These are phyloP conservation scores for Dorcoceras hygrometricum DNA, from an alignment of 257 asterid species.

Conservation along the genomic window DNA sequence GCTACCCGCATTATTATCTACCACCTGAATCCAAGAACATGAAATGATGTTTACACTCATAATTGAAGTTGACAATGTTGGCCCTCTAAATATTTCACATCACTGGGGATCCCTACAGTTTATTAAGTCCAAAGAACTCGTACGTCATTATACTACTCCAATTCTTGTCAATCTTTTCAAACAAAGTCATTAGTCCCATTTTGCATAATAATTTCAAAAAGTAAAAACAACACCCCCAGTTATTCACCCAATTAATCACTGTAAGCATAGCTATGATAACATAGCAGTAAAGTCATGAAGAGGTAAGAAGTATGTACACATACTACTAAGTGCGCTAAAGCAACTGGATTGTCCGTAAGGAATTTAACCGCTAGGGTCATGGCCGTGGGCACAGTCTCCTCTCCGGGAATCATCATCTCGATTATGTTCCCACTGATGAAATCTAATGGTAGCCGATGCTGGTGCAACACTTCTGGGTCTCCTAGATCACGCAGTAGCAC, in stretches of 20 bases:
- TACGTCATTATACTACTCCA: not conserved
- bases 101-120: slow-evolving; percentile 39
- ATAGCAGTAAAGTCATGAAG: not conserved
- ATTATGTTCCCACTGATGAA: slow-evolving; percentile 64
- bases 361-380: slow-evolving; percentile 83
- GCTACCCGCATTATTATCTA: slow-evolving; percentile 37
- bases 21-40: slow-evolving; percentile 54
- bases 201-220: slow-evolving; percentile 21
- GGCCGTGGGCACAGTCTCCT: slow-evolving; percentile 84
- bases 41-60: slow-evolving; percentile 36
- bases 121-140: slow-evolving; percentile 24
- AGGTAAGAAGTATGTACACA: slow-evolving; percentile 14
- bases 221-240: no score
- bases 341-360: slow-evolving; percentile 61
- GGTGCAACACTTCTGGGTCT: slow-evolving; percentile 44
- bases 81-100: slow-evolving; percentile 37
- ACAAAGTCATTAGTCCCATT: not conserved
- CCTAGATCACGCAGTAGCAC: slow-evolving; percentile 56
- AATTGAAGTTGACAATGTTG: slow-evolving; percentile 44
- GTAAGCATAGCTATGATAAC: not conserved
- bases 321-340: slow-evolving; percentile 64
- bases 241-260: no score
- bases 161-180: not conserved
- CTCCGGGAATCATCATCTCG: slow-evolving; percentile 98
- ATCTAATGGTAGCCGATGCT: slow-evolving; percentile 45